These are phyloP conservation scores for Fistulinella prunicolor DNA, from an alignment of 768 basidiomycete species.

Conservation along the genomic window DNA sequence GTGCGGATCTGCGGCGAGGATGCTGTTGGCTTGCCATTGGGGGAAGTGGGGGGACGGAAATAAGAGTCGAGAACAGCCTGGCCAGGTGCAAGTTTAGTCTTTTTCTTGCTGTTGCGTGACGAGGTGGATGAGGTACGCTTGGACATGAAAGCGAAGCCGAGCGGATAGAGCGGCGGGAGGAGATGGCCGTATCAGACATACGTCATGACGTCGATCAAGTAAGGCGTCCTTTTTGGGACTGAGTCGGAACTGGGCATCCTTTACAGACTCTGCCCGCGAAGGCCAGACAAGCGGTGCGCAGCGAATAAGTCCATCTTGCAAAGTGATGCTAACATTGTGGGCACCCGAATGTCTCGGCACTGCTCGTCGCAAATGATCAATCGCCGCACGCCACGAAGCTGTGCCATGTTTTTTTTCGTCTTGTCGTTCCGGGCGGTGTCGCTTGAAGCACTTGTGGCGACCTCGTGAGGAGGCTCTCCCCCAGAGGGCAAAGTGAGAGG, in stretches of 20 bases:
- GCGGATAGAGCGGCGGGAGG: conserved; percentile 14
- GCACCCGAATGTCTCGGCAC: no score
- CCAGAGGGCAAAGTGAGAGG: background rate
- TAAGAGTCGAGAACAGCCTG: conserved; percentile 27
- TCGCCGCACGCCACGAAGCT: conserved; percentile 15
- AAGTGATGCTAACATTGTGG: no score
- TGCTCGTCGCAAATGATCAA: conserved; percentile 8
- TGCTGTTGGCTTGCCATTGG: conserved; percentile 7
- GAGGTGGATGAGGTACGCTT: conserved; percentile 14
- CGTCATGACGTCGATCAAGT: conserved; percentile 29
- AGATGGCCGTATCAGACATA: conserved; percentile 16
- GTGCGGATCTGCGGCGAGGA: conserved; percentile 18
- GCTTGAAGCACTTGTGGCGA: background rate
- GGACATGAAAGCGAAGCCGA: conserved; percentile 16
- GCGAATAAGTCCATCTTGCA: no score
- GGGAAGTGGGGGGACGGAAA: conserved; percentile 19
- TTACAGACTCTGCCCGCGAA: background rate
- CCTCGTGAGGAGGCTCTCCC: background rate
- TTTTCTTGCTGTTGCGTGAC: conserved; percentile 19
- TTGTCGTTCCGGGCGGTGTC: conserved; percentile 10
- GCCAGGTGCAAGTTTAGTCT: conserved; percentile 10
- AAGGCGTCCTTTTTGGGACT: conserved; percentile 20
- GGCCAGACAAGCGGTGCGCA: no score
- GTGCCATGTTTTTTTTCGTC: conserved; percentile 1
- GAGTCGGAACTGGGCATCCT: background rate